These are phyloP conservation scores for Trichoderma oligosporum DNA, from an alignment of 2,329 filamentous ascomycete species.

Conservation along the genomic window DNA sequence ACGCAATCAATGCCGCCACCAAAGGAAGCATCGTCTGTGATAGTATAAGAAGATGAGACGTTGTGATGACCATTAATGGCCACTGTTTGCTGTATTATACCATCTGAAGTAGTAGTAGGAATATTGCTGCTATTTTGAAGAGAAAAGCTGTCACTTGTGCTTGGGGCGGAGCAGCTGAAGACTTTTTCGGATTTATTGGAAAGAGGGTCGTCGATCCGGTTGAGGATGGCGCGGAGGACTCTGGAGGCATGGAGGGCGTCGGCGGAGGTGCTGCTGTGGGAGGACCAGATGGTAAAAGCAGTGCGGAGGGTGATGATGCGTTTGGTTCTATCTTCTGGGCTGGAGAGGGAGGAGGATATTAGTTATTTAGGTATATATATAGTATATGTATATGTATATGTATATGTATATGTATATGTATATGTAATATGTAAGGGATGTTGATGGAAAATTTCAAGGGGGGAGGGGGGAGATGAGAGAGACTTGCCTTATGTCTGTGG, in stretches of 20 bases:
- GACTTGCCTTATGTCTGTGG: slow-evolving; percentile 36
- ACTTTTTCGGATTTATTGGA: neutral
- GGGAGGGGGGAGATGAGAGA: neutral
- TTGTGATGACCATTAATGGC: neutral
- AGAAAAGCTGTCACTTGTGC: neutral
- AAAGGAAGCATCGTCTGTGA: neutral
- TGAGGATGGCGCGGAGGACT: slow-evolving; percentile 43
- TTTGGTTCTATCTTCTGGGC: slow-evolving; percentile 31
- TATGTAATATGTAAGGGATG: too few relatives aligned
- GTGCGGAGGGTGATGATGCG: slow-evolving; percentile 38
- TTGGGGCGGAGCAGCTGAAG: neutral
- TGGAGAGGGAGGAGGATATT: neutral
- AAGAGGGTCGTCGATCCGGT: slow-evolving; percentile 30
- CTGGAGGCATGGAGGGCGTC: slow-evolving; percentile 43
- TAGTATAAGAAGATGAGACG: neutral
- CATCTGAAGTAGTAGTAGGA: neutral
- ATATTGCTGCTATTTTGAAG: neutral
- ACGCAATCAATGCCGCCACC: slow-evolving; percentile 23
- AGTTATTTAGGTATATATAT: too few relatives aligned
- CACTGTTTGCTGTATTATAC: neutral
- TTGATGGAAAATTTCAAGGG: too few relatives aligned
- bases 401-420: too few relatives aligned
- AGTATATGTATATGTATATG: too few relatives aligned
- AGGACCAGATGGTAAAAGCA: slow-evolving; percentile 43
- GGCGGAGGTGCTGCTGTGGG: slow-evolving; percentile 35